phyloP scores from a whole-genome alignment of 345 rosid species.

The Crucihimalaya himalaica region DNA sequence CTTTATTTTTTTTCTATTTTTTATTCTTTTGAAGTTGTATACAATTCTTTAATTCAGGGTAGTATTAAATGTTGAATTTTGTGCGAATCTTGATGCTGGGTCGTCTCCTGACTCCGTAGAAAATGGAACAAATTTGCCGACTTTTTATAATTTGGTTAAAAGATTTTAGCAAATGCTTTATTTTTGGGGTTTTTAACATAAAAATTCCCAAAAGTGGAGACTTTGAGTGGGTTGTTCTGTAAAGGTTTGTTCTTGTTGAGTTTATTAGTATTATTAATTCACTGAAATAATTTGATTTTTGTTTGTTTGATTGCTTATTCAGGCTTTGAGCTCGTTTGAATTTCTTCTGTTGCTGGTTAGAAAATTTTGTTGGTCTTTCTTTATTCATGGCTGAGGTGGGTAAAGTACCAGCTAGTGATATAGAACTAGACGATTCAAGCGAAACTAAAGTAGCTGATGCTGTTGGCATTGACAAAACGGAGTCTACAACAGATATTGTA shows the following conservation, averaged over 20 bases:
- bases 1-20: background rate
- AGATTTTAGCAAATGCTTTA: background rate
- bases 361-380: constrained; percentile 15
- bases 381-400: constrained; percentile 37
- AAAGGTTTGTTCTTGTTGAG: background rate
- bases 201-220: background rate
- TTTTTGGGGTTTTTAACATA: background rate
- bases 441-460: constrained; percentile 44
- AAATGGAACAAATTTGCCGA: constrained; percentile 32
- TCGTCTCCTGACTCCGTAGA: constrained; percentile 39
- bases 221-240: background rate
- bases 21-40: background rate
- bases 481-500: constrained; percentile 35
- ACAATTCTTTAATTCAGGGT: background rate
- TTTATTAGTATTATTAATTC: background rate
- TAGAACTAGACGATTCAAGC: constrained; percentile 44
- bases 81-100: constrained; percentile 30
- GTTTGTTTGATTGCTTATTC: constrained; percentile 18
- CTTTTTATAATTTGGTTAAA: constrained; percentile 8
- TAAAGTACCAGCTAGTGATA: constrained; percentile 19
- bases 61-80: constrained; percentile 10
- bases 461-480: constrained; percentile 43
- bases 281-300: background rate
- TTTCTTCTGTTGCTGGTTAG: no score
- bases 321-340: constrained; percentile 33